Evolutionary conservation across 768 basidiomycete species (phyloP), one percentile per base, ranked within the genome.

Genomic region (Lyophyllum semitale): DNA sequence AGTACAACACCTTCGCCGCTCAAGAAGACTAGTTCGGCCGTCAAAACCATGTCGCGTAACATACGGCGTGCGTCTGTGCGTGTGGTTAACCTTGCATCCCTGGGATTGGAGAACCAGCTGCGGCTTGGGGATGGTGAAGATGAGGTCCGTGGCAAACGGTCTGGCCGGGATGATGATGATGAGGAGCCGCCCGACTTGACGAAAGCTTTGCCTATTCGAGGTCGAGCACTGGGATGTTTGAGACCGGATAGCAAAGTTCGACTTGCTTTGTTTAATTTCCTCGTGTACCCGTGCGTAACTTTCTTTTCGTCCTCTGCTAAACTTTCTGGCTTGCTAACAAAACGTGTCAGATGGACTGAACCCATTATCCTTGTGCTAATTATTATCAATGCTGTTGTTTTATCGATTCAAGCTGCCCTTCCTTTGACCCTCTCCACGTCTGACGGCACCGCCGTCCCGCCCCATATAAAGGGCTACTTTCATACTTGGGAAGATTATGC

Each of bases 401-500:
- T 98, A 47, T 87, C 91, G 4, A 79, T 90, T 22, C 95, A 98
- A 72, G 83, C 92, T 8, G 82, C 89, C 32, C 79, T 74, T 50
- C 73, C 87, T 3, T 68, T 86, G 29, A 81, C 83, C 18, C 72
- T 88, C 3, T 71, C 82, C n/a, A 73, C 72, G n/a, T 66, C 69
- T 38, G 70, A 73, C 53, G 73, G 71, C 26, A 63, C 68, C 1
- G 67, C 76, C 9, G 69, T 79, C 8, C 77, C 81, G 33, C 73
- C 74, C 29, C 68, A 50, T 40, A 63, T 80, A 20, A 71, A 66
- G 46, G 93, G 93, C 8, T 98, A 90, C 74, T 97, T 98, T 72
- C 84, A 88, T 55, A 60, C 71, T 12, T 98, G 95, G 95, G 93
- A 95, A 64, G 95, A 98, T 69, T 88, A 83, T 64, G 85, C 78